phyloP scores from a whole-genome alignment of 1,139 yeast species.

The Groenewaldozyma sp. region DNA sequence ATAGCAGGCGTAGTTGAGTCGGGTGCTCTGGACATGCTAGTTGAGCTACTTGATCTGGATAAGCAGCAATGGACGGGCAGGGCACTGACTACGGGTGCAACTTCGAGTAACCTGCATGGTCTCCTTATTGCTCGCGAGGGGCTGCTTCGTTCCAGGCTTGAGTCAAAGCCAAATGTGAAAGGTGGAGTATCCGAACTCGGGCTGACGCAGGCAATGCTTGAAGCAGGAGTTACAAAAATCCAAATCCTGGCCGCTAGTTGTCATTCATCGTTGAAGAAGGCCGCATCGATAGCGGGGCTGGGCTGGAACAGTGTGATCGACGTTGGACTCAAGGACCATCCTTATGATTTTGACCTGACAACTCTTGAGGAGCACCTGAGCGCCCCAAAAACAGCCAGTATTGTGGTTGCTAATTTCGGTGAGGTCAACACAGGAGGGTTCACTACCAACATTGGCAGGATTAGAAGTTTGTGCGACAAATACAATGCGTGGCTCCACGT shows the following conservation, averaged over 20 bases:
- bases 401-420: constrained; percentile 21
- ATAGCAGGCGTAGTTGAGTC: constrained; percentile 19
- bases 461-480: constrained; percentile 20
- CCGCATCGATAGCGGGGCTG: constrained; percentile 22
- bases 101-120: constrained; percentile 22
- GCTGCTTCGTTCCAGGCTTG: background rate
- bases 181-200: constrained; percentile 12
- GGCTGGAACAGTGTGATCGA: constrained; percentile 17
- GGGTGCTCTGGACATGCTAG: constrained; percentile 16
- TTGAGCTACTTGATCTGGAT: constrained; percentile 17
- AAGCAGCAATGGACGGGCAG: constrained; percentile 15
- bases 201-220: constrained; percentile 12
- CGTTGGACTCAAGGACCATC: constrained; percentile 8
- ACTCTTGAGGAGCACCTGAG: constrained; percentile 13
- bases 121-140: constrained; percentile 20
- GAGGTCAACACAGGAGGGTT: constrained; percentile 24
- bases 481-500: constrained; percentile 24
- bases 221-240: constrained; percentile 15
- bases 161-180: constrained; percentile 1
- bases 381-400: constrained; percentile 9
- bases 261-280: constrained; percentile 21
- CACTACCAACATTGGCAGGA: constrained; percentile 13
- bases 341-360: constrained; percentile 20
- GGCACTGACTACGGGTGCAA: constrained; percentile 23
- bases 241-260: constrained; percentile 17